Evolutionary conservation across 139 green algal species (phyloP).

Genomic region (Nannochloris sp.): DNA sequence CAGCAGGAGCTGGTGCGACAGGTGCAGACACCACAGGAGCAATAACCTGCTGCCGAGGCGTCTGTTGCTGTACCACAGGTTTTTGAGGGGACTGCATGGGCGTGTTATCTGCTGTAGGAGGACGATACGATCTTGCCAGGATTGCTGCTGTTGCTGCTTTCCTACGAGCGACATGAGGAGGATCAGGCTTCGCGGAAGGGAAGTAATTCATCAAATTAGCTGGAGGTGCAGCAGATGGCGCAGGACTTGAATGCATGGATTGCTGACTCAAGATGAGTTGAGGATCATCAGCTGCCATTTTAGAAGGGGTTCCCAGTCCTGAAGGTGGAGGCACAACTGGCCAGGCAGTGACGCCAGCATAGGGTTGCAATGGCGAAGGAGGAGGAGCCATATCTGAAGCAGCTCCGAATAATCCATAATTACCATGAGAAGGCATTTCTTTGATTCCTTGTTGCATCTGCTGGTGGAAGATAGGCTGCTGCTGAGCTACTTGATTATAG

Average conservation of each 20-base stretch:
- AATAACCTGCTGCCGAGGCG: background rate
- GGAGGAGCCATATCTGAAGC: background rate
- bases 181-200: background rate
- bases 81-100: no score
- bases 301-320: background rate
- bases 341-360: background rate
- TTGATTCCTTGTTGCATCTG: background rate
- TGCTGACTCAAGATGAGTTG: slow-evolving; percentile 8
- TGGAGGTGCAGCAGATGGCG: background rate
- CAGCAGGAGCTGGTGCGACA: background rate
- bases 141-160: slow-evolving; percentile 23
- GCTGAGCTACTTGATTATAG: slow-evolving; percentile 12
- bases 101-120: slow-evolving; percentile 11
- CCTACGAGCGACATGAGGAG: slow-evolving; percentile 6
- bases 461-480: background rate
- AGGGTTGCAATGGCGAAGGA: slow-evolving; percentile 11
- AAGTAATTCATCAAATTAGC: background rate
- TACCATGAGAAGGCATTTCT: background rate
- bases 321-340: background rate
- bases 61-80: background rate
- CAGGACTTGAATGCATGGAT: background rate
- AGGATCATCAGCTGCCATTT: background rate
- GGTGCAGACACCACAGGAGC: background rate
- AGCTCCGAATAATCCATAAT: slow-evolving; percentile 12
- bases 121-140: background rate